These are phyloP conservation scores for Knoxia roxburghii DNA, from an alignment of 257 asterid species.

Conservation along the genomic window DNA sequence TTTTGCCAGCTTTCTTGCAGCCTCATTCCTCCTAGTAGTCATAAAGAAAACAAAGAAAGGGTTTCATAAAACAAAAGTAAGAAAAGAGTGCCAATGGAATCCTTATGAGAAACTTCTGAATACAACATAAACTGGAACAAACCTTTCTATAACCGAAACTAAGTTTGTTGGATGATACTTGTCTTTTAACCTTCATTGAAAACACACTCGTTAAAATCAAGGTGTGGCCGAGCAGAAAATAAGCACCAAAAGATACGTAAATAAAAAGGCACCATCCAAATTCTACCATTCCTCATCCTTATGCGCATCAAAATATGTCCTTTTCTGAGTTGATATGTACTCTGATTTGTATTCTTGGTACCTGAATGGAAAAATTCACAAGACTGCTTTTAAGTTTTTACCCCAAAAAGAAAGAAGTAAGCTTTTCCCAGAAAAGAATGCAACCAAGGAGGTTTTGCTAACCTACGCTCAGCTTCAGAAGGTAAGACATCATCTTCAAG, in stretches of 20 bases:
- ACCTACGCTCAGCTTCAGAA: constrained; percentile 97
- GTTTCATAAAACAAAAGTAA: not conserved
- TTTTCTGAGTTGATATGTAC: constrained; percentile 80
- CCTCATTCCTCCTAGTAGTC: constrained; percentile 71
- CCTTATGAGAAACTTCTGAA: constrained; percentile 1
- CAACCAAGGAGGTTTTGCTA: constrained; percentile 12
- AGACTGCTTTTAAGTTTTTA: constrained; percentile 6
- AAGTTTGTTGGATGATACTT: constrained; percentile 94
- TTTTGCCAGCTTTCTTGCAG: constrained; percentile 68
- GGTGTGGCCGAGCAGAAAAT: not conserved
- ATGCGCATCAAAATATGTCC: constrained; percentile 72
- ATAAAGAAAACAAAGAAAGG: constrained; percentile 11
- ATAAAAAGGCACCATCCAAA: constrained; percentile 3
- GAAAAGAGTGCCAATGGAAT: not conserved
- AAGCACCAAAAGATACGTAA: constrained; percentile 1
- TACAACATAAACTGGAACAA: constrained; percentile 10
- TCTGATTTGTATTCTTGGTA: constrained; percentile 93
- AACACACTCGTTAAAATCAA: constrained; percentile 20
- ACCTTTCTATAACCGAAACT: constrained; percentile 84
- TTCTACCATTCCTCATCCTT: constrained; percentile 94
- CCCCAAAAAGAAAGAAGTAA: not conserved
- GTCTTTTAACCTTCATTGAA: constrained; percentile 76
- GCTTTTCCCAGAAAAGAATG: not conserved
- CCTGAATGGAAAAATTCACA: constrained; percentile 31
- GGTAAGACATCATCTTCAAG: constrained; percentile 98